Percentiles rank a stretch among this genome's conserved stretches.
Evolutionary conservation across 1,284 basidiomycete species (phyloP).

Genomic region (Stereum hirsutum): DNA sequence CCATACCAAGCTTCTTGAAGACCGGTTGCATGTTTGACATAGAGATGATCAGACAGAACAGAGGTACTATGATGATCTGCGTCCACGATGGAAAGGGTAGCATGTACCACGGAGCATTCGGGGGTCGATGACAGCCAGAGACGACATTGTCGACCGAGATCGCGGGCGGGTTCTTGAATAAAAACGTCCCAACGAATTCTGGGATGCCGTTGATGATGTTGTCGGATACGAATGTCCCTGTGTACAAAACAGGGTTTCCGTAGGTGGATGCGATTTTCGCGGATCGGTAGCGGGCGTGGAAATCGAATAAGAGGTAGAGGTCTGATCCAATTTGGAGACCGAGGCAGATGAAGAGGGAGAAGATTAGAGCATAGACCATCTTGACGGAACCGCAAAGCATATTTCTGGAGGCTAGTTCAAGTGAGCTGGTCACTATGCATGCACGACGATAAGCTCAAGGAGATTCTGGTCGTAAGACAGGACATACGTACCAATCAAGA

Average conservation of each 20-base stretch:
- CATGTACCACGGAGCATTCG: slow-evolving; percentile 64
- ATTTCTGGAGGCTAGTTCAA: slow-evolving; percentile 84
- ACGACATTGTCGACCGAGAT: slow-evolving; percentile 35
- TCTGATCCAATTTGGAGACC: slow-evolving; percentile 85
- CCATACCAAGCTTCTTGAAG: slow-evolving; percentile 45
- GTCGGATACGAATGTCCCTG: slow-evolving; percentile 62
- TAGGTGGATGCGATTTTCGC: slow-evolving; percentile 41
- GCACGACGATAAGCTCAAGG: slow-evolving; percentile 9
- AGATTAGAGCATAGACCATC: slow-evolving; percentile 87
- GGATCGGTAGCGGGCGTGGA: slow-evolving; percentile 41
- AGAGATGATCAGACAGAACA: slow-evolving; percentile 70
- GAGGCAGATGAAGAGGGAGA: slow-evolving; percentile 82
- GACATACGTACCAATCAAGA: slow-evolving; percentile 61
- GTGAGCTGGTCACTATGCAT: slow-evolving; percentile 67
- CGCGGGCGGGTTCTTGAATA: slow-evolving; percentile 47
- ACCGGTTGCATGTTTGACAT: slow-evolving; percentile 74
- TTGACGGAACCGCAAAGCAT: slow-evolving; percentile 83
- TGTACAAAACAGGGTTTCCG: slow-evolving; percentile 38
- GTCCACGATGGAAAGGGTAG: slow-evolving; percentile 74
- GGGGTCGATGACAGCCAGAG: slow-evolving; percentile 62
- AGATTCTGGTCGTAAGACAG: background rate
- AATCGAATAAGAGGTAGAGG: slow-evolving; percentile 74
- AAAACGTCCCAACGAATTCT: slow-evolving; percentile 55
- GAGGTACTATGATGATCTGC: slow-evolving; percentile 70
- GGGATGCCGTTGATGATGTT: slow-evolving; percentile 34